Evolutionary conservation across 257 asterid genomes (phyloP).

Genomic region (Salvia splendens): DNA sequence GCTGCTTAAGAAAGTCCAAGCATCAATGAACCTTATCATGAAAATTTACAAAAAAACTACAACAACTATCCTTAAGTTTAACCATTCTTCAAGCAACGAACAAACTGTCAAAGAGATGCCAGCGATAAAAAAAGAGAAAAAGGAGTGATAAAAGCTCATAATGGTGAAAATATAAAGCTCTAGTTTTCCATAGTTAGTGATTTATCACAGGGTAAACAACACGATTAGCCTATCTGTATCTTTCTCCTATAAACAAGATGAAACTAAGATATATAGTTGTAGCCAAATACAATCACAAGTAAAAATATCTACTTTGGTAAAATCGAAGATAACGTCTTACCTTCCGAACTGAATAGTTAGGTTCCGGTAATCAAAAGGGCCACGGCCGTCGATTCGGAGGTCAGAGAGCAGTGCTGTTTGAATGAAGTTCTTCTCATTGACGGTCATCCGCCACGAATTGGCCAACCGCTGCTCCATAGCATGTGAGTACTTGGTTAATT

Average conservation of each 20-base stretch:
- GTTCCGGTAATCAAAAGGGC: slow-evolving; percentile 76
- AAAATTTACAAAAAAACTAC: not conserved
- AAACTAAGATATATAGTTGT: not conserved
- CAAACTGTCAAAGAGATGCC: not conserved
- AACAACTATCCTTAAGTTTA: not conserved
- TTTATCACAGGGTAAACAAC: not conserved
- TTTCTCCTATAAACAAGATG: not conserved
- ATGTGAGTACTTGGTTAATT: no score
- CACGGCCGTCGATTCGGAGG: slow-evolving; percentile 87
- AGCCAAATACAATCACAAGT: not conserved
- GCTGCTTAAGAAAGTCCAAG: not conserved
- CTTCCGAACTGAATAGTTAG: slow-evolving; percentile 71
- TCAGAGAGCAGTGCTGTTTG: slow-evolving; percentile 72
- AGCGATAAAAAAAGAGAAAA: not conserved
- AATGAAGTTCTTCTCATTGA: slow-evolving; percentile 80
- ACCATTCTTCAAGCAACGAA: slow-evolving; percentile 10
- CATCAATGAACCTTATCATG: not conserved
- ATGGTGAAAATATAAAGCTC: not conserved
- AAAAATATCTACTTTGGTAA: not conserved
- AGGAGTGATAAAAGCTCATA: slow-evolving; percentile 2
- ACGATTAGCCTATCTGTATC: not conserved
- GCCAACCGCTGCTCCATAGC: slow-evolving; percentile 79
- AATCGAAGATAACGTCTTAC: slow-evolving; percentile 39
- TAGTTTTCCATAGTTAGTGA: not conserved
- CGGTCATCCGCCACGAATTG: slow-evolving; percentile 66